phyloP scores from a whole-genome alignment of 495 filamentous ascomycete genomes.

The Penicillium cataractarum region DNA sequence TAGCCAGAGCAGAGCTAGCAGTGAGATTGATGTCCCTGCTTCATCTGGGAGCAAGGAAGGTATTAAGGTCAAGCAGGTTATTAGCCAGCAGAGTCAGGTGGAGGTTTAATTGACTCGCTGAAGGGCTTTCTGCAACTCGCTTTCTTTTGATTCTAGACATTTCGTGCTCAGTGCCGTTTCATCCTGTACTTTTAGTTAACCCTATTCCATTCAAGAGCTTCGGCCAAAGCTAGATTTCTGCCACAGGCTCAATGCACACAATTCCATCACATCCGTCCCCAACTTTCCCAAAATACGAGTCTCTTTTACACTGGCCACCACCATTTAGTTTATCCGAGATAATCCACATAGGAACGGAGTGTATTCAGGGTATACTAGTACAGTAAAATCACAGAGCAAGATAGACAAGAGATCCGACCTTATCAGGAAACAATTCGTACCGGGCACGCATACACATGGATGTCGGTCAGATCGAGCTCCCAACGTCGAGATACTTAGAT shows the following conservation, averaged over 20 bases:
- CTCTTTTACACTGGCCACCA: neutral
- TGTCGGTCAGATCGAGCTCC: neutral
- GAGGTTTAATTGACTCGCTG: conserved; percentile 17
- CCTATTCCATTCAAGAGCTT: neutral
- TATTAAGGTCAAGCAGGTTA: conserved; percentile 45
- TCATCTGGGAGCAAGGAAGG: conserved; percentile 21
- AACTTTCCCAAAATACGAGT: neutral
- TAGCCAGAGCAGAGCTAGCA: conserved; percentile 30
- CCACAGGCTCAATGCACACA: neutral
- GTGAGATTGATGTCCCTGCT: conserved; percentile 22
- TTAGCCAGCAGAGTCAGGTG: conserved; percentile 44
- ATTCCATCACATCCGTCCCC: neutral
- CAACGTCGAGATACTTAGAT: neutral
- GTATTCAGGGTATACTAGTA: conserved; percentile 40
- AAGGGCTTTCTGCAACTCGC: neutral
- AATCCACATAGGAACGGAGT: conserved; percentile 11
- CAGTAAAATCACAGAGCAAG: conserved; percentile 33
- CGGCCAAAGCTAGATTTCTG: neutral
- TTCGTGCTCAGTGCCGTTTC: neutral
- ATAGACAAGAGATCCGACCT: conserved; percentile 4
- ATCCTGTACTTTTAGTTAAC: neutral
- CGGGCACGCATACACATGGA: neutral
- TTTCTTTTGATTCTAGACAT: conserved; percentile 1
- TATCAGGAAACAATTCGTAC: neutral
- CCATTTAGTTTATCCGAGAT: neutral